Base-by-base conservation (phyloP, 345 rosid genomes). In the Brassica rapa region DNA sequence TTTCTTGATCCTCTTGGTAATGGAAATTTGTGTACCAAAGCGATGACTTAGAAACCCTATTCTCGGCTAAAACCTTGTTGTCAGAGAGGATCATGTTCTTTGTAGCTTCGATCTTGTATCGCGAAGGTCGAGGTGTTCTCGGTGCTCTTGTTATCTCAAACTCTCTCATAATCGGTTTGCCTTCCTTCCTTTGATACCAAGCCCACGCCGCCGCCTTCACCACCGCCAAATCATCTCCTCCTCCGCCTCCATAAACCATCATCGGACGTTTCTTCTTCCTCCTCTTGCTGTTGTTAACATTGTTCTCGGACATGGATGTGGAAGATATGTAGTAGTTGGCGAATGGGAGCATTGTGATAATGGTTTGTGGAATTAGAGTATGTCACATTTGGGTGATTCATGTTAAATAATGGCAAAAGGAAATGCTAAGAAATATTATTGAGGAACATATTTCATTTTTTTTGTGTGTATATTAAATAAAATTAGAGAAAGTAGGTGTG, bases 161-260 rank as follows among this genome's bases (percentile, higher is more conserved):
- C 65, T 87, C 91, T 61, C 81, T 75, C 11, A 61, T 62, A 8
- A 80, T 70, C 0, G 85, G 81, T 68, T 83, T 87, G 4, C 85
- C 82, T 12, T 87, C 86, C 0, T 90, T 84, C 8, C 89, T 80
- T 62, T 85, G 85, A 67, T 87, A 84, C 98, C 96, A 93, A 23
- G 98, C 98, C 98, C 98, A 93, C 27, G 97, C 98, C 23, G 97
- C 98, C 1, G 98, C 97, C 71, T 90, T 93, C 39, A 79, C 83
- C 23, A 78, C 21, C 2, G 82, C 84, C 41, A 89, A 66, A 41
- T 87, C 87, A 59, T 86, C 91, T 8, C 62, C 79, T 62, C 62
- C 73, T 62, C 37, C 62, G 15, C 66, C 43, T 8, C 74, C 75
- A 43, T 53, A 53, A 62, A 62, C 60, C 5, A 51, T 74, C 79